These are phyloP conservation scores for Ascoidea asiatica DNA, from an alignment of 805 yeast species.

Conservation along the genomic window DNA sequence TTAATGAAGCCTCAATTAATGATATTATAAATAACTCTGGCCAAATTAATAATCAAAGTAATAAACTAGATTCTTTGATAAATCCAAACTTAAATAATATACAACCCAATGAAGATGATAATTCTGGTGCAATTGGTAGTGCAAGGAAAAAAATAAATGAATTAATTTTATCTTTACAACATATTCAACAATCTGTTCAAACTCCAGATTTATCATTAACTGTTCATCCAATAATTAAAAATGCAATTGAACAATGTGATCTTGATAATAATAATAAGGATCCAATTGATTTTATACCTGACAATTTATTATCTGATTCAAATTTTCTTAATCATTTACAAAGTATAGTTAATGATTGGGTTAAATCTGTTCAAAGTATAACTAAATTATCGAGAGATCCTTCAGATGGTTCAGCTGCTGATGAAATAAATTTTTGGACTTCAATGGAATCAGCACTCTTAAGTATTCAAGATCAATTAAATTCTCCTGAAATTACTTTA, in stretches of 20 bases:
- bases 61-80: slow-evolving; percentile 1
- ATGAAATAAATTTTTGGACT: slow-evolving; percentile 71
- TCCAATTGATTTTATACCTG: slow-evolving; percentile 19
- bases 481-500: slow-evolving; percentile 34
- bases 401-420: slow-evolving; percentile 38
- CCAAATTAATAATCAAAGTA: slow-evolving; percentile 4
- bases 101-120: slow-evolving; percentile 3
- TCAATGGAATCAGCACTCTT: slow-evolving; percentile 50
- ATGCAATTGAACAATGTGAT: slow-evolving; percentile 21
- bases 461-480: slow-evolving; percentile 44
- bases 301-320: slow-evolving; percentile 31
- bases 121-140: slow-evolving; percentile 23
- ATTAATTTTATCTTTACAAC: slow-evolving; percentile 49
- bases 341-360: slow-evolving; percentile 60
- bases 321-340: slow-evolving; percentile 58
- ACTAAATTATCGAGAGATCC: slow-evolving; percentile 41
- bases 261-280: slow-evolving; percentile 12
- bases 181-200: slow-evolving; percentile 52
- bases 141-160: slow-evolving; percentile 58
- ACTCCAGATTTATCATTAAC: slow-evolving; percentile 46
- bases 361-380: slow-evolving; percentile 42
- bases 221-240: slow-evolving; percentile 37
- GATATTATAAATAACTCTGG: too few species aligned
- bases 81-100: slow-evolving; percentile 4
- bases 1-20: not conserved